A percentile compares a stretch with the other conserved stretches of the same genome.
Conservation (phyloP, 257 asterid species). For the Sherardia arvensis region DNA sequence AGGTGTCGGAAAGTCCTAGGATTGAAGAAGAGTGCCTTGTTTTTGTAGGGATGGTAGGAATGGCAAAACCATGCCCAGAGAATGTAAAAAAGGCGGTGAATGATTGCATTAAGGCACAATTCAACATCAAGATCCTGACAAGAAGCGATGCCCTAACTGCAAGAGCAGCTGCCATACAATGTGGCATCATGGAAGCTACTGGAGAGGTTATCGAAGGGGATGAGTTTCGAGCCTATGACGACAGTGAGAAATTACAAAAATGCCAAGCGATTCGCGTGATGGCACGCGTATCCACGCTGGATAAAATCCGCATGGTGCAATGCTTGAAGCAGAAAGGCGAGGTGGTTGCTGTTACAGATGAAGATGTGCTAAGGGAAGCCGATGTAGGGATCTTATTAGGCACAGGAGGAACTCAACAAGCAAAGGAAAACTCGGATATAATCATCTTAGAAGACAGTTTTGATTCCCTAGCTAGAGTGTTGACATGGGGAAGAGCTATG, state of each 20-base stretch:
- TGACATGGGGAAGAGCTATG: slow-evolving; percentile 65
- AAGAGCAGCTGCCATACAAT: slow-evolving; percentile 51
- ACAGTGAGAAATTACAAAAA: slow-evolving; percentile 26
- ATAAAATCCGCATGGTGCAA: slow-evolving; percentile 44
- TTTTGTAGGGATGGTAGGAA: slow-evolving; percentile 43
- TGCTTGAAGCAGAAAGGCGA: slow-evolving; percentile 48
- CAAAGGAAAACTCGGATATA: slow-evolving; percentile 61
- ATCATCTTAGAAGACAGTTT: slow-evolving; percentile 60
- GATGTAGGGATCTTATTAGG: slow-evolving; percentile 60
- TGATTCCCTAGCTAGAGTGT: slow-evolving; percentile 38
- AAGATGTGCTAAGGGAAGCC: slow-evolving; percentile 54
- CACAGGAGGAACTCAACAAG: slow-evolving; percentile 50
- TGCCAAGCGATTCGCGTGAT: slow-evolving; percentile 41
- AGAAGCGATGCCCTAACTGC: slow-evolving; percentile 55
- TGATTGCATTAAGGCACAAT: slow-evolving; percentile 46
- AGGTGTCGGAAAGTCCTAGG: slow-evolving; percentile 3
- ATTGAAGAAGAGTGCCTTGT: slow-evolving; percentile 22
- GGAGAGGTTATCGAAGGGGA: slow-evolving; percentile 47
- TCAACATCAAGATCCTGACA: slow-evolving; percentile 52
- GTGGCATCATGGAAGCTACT: slow-evolving; percentile 39
- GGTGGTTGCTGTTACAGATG: slow-evolving; percentile 73
- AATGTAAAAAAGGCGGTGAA: slow-evolving; percentile 42
- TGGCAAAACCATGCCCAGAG: slow-evolving; percentile 50
- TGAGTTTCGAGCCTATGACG: slow-evolving; percentile 32
- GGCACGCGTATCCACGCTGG: slow-evolving; percentile 56